Conservation (phyloP, 2,329 filamentous ascomycete species). For the Ceratocystis cubensis region DNA sequence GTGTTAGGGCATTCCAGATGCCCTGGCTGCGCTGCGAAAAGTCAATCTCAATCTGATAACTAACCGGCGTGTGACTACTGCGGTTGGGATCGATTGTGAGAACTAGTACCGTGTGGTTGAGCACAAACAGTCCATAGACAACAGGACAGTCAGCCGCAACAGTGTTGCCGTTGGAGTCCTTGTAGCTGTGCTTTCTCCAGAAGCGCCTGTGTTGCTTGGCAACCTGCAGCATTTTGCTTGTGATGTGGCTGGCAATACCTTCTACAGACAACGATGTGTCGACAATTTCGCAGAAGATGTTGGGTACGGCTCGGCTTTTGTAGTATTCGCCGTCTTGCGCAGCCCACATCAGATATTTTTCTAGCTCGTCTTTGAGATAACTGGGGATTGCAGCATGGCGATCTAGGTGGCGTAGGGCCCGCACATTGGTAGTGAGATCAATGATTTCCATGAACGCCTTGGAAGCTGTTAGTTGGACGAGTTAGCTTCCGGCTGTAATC, state of each 20-base stretch:
- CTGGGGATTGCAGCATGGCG: constrained; percentile 27
- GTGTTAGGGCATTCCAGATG: constrained; percentile 35
- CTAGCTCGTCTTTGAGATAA: constrained; percentile 29
- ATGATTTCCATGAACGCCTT: constrained; percentile 31
- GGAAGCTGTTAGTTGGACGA: constrained; percentile 27
- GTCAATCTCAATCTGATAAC: constrained; percentile 33
- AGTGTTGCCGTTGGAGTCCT: neutral
- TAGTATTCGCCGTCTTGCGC: constrained; percentile 32
- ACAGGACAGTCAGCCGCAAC: constrained; percentile 28
- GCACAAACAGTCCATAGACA: constrained; percentile 34
- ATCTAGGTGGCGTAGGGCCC: constrained; percentile 29
- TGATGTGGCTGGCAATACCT: constrained; percentile 29
- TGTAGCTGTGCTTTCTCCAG: constrained; percentile 24
- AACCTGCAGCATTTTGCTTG: constrained; percentile 29
- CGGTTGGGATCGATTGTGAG: constrained; percentile 32
- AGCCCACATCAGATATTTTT: constrained; percentile 32
- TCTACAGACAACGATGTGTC: constrained; percentile 26
- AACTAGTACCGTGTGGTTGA: constrained; percentile 31
- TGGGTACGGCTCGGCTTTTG: constrained; percentile 29
- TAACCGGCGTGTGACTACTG: constrained; percentile 29
- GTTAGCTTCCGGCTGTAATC: neutral
- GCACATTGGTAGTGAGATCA: constrained; percentile 30
- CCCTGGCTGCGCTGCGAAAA: constrained; percentile 32
- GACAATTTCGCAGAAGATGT: constrained; percentile 31
- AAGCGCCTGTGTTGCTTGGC: constrained; percentile 30